These are phyloP conservation scores for Ustilago esculenta DNA, from an alignment of 1,284 basidiomycete species.

Conservation along the genomic window DNA sequence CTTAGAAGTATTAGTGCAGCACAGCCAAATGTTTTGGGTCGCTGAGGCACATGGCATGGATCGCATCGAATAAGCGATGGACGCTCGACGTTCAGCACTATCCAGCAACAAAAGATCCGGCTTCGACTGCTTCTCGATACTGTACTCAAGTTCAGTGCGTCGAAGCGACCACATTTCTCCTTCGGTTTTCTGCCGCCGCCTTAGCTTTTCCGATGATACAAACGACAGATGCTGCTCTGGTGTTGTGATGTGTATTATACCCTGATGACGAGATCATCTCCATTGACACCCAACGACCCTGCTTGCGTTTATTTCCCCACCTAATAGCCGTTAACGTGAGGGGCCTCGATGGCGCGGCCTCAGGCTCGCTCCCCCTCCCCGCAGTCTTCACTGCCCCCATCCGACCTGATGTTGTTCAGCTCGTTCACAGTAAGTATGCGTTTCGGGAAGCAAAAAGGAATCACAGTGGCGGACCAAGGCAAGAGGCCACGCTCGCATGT, in stretches of 20 bases:
- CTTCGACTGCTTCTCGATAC: too few relatives aligned
- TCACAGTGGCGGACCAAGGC: too few relatives aligned
- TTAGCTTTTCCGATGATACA: too few relatives aligned
- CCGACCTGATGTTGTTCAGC: conserved; percentile 95
- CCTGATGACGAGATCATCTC: conserved; percentile 2
- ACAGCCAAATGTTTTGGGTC: too few relatives aligned
- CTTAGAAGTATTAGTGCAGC: too few relatives aligned
- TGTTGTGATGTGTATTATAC: conserved; percentile 14
- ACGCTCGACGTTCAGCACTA: too few relatives aligned
- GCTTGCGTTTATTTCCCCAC: conserved; percentile 5
- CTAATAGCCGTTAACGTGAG: conserved; percentile 65
- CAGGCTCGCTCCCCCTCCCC: conserved; percentile 89
- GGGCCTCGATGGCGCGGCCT: conserved; percentile 72
- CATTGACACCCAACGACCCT: conserved; percentile 13
- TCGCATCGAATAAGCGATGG: too few relatives aligned
- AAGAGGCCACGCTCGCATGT: background rate
- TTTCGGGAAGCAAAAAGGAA: background rate
- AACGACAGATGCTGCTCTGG: background rate
- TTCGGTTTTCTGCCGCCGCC: too few relatives aligned
- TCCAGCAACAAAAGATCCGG: too few relatives aligned
- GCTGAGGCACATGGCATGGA: too few relatives aligned
- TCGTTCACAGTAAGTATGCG: conserved; percentile 89
- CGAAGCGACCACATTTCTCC: too few relatives aligned
- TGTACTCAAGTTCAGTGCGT: too few relatives aligned
- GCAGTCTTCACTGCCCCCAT: conserved; percentile 98